These are phyloP conservation scores for Venustampulla echinocandica DNA, from an alignment of 495 filamentous ascomycete genomes.

Conservation along the genomic window DNA sequence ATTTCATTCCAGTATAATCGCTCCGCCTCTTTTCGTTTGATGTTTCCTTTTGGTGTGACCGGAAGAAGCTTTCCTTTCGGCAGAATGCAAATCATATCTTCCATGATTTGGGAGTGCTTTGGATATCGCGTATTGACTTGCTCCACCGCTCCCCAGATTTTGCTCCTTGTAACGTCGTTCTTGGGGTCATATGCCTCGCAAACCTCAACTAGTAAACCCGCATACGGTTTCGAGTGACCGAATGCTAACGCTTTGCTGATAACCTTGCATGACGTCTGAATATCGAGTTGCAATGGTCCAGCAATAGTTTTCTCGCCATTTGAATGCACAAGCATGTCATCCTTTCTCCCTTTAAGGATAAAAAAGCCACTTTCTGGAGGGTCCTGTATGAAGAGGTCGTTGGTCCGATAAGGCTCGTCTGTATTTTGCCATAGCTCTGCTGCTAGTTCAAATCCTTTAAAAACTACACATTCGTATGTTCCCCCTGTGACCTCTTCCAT, in stretches of 20 bases:
- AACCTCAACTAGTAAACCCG: conserved; percentile 17
- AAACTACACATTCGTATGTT: conserved; percentile 18
- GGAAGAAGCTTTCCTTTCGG: conserved; percentile 13
- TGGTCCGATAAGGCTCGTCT: conserved; percentile 18
- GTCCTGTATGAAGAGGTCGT: conserved; percentile 22
- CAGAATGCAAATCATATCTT: conserved; percentile 19
- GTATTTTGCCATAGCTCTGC: conserved; percentile 21
- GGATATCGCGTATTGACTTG: conserved; percentile 17
- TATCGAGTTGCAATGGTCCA: conserved; percentile 19
- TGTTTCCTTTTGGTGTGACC: conserved; percentile 22
- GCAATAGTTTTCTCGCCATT: conserved; percentile 24
- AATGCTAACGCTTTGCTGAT: conserved; percentile 18
- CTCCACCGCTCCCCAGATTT: conserved; percentile 16
- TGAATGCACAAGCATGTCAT: conserved; percentile 20
- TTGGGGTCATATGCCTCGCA: conserved; percentile 10
- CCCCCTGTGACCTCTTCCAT: conserved; percentile 22
- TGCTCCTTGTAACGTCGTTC: not conserved
- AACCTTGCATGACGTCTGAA: conserved; percentile 19
- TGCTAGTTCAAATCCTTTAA: conserved; percentile 22
- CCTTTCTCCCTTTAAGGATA: conserved; percentile 17
- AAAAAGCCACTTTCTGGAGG: conserved; percentile 21
- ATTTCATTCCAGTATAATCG: conserved; percentile 12
- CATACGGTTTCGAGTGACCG: conserved; percentile 19
- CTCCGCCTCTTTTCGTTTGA: conserved; percentile 19
- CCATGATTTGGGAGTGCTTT: conserved; percentile 14